Evolutionary conservation across 345 rosid genomes (phyloP), one percentile per base, ranked within the genome.

Genomic region (Murraya koenigii): DNA sequence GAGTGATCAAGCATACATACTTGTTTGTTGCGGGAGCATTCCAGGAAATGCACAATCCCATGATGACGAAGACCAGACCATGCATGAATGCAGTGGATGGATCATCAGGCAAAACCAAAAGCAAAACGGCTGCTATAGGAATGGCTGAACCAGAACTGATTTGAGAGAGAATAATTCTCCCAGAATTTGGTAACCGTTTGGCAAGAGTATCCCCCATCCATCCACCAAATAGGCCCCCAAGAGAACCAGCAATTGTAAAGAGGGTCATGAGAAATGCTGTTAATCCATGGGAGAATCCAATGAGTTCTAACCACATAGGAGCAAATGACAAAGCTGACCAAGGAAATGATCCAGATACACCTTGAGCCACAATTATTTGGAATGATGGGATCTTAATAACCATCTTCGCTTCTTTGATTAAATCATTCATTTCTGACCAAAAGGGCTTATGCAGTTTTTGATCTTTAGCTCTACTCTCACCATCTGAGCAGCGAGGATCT

Each of bases 331-430:
- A 85, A 81, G 90, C 90, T 32, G 90, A 89, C 90, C 90, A 84
- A 2, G 93, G 92, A 71, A 88, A 88, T 2, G 92, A 81, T 17
- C 93, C 93, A 0, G 91, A 87, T 13, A 90, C 87, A 25, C 92
- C 92, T 79, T 90, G 95, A 78, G 95, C 93, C 1, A 91, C 88
- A n/a, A 90, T 79, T 55, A 88, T 86, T 78, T 90, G 92, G 54
- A 91, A 91, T 72, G 93, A 85, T 14, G 91, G 92, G 33, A 87
- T 87, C 75, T 79, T 88, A 3, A 91, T 74, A 20, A 90, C 91
- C 41, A 80, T 66, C 39, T 90, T 90, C 0, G 92, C 87, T 83
- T 91, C 92, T 63, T 8, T 44, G 15, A 88, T 23, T 14, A 90
- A 44, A 19, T 85, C 89, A 78, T 76, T 80, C 78, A 85, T 33